A percentile compares a stretch with the other conserved stretches of the same genome.
phyloP scores from a whole-genome alignment of 1,139 yeast species.

The Protomyces macrosporus region DNA sequence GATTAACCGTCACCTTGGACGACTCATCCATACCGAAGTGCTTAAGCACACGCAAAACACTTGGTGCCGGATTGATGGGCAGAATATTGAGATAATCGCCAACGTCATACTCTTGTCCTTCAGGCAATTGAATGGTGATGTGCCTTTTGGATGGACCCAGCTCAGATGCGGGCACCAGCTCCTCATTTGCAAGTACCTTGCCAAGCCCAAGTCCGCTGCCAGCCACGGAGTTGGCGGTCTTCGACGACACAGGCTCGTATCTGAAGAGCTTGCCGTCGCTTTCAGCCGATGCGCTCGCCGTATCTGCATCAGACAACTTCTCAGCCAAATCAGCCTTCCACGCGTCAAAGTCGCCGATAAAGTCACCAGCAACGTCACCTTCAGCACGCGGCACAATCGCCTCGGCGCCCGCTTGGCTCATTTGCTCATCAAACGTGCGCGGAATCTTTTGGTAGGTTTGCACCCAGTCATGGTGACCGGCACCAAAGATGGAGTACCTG shows the following conservation, averaged over 20 bases:
- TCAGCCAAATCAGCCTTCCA: conserved; percentile 20
- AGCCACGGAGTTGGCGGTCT: conserved; percentile 2
- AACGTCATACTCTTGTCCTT: conserved; percentile 9
- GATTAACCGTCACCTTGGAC: conserved; percentile 8
- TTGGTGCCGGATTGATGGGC: conserved; percentile 21
- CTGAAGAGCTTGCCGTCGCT: not conserved
- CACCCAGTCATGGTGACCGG: conserved; percentile 26
- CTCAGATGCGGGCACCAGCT: conserved; percentile 2
- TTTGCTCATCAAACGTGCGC: conserved; percentile 9
- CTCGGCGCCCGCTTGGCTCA: conserved; percentile 18
- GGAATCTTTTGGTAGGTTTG: conserved; percentile 23
- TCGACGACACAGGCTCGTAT: conserved; percentile 12
- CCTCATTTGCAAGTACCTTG: not conserved
- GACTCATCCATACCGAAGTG: conserved; percentile 21
- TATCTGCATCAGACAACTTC: not conserved
- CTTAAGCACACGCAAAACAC: conserved; percentile 11
- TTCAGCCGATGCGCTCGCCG: not conserved
- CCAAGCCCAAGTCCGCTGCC: conserved; percentile 5
- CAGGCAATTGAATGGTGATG: conserved; percentile 19
- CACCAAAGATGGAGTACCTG: conserved; percentile 23
- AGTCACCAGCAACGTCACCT: conserved; percentile 26
- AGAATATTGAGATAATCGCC: conserved; percentile 25
- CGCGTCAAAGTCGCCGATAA: conserved; percentile 22
- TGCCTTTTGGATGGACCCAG: conserved; percentile 21
- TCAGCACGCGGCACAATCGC: conserved; percentile 12